Conservation (phyloP, 768 basidiomycete genomes). For the Pleurotus giganteus region DNA sequence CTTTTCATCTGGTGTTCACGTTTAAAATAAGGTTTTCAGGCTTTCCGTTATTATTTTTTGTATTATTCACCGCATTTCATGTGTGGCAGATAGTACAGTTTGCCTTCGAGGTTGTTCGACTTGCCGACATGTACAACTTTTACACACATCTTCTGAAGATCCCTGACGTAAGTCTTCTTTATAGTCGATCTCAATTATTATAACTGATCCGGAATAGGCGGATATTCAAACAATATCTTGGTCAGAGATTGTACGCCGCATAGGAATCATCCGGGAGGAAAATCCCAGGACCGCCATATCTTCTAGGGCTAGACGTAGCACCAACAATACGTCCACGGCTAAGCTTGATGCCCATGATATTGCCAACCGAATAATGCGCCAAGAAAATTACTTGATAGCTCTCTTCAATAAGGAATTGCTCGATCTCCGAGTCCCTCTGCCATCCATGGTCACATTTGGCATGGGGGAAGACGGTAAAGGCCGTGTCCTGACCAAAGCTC, state of each 20-base stretch:
- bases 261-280: constrained; percentile 85
- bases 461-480: constrained; percentile 48
- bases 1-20: constrained; percentile 4
- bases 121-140: constrained; percentile 94
- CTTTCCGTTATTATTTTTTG: constrained; percentile 77
- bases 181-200: constrained; percentile 12
- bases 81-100: constrained; percentile 85
- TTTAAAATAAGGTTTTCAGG: constrained; percentile 66
- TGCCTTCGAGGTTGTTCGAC: constrained; percentile 66
- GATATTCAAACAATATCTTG: constrained; percentile 98
- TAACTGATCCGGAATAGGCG: constrained; percentile 47
- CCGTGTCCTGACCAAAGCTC: constrained; percentile 77
- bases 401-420: constrained; percentile 96
- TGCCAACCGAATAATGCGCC: constrained; percentile 95
- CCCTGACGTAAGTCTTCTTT: constrained; percentile 71
- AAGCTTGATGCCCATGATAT: constrained; percentile 97
- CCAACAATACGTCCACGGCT: constrained; percentile 67
- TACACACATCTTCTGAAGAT: constrained; percentile 92
- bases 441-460: constrained; percentile 47
- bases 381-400: constrained; percentile 98
- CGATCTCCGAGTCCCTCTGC: constrained; percentile 83
- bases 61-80: constrained; percentile 86
- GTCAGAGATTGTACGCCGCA: constrained; percentile 90
- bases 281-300: constrained; percentile 91
- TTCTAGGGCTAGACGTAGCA: constrained; percentile 46